Evolutionary conservation across 768 basidiomycete genomes (phyloP).

Genomic region (Kwoniella newhampshirensis): DNA sequence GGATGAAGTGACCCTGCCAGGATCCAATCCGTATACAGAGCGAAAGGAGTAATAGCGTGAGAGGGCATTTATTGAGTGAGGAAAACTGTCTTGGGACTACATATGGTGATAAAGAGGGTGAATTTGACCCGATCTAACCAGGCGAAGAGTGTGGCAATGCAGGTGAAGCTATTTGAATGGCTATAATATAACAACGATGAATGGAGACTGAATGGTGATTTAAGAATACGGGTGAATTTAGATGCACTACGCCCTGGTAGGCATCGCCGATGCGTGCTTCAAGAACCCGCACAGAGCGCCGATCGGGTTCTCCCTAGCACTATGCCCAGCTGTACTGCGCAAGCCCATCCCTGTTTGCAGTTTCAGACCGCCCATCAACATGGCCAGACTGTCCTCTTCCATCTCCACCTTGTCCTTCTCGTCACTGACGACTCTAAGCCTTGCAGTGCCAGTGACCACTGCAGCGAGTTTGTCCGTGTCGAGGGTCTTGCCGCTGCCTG

Average conservation of each 20-base stretch:
- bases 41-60: too few relatives aligned
- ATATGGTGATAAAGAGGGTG: too few relatives aligned
- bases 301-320: conserved; percentile 37
- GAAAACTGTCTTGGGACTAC: too few relatives aligned
- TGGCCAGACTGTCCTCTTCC: conserved; percentile 18
- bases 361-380: conserved; percentile 31
- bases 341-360: conserved; percentile 30
- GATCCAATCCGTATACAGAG: too few relatives aligned
- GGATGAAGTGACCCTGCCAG: too few relatives aligned
- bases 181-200: too few relatives aligned
- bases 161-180: too few relatives aligned
- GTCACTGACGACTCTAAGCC: conserved; percentile 28
- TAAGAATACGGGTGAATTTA: too few relatives aligned
- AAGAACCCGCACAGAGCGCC: conserved; percentile 28
- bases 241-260: conserved; percentile 13
- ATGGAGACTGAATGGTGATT: too few relatives aligned
- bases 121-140: too few relatives aligned
- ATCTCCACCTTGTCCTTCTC: conserved; percentile 5
- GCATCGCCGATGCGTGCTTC: conserved; percentile 10
- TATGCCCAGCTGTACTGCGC: not conserved
- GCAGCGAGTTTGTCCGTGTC: conserved; percentile 48
- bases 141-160: too few relatives aligned
- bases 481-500: conserved; percentile 18
- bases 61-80: too few relatives aligned
- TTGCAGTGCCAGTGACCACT: conserved; percentile 45